phyloP scores from a whole-genome alignment of 345 rosid species.

The Hibiscus trionum region DNA sequence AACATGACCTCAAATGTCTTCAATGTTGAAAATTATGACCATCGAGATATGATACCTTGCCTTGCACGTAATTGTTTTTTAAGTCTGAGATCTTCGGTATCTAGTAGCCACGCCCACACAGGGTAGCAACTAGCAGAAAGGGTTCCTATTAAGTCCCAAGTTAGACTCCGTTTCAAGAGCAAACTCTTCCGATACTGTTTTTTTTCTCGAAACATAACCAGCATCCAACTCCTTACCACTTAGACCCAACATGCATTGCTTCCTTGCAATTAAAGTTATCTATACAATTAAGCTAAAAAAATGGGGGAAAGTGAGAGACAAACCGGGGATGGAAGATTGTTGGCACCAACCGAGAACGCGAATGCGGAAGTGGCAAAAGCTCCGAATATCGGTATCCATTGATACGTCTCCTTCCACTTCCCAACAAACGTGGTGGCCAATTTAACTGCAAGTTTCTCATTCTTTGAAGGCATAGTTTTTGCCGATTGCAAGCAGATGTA shows the following conservation, averaged over 20 bases:
- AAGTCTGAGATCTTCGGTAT: no score
- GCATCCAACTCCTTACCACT: no score
- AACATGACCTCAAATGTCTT: background rate
- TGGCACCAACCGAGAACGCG: conserved; percentile 26
- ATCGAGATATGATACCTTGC: background rate
- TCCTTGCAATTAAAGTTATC: background rate
- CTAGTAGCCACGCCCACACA: no score
- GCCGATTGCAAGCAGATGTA: background rate
- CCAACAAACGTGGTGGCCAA: conserved; percentile 15
- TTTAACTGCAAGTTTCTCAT: conserved; percentile 11
- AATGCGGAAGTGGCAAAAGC: conserved; percentile 23
- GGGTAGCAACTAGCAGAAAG: no score
- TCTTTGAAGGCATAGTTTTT: conserved; percentile 6
- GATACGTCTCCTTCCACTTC: conserved; percentile 25
- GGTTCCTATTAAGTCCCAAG: no score
- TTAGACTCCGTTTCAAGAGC: no score
- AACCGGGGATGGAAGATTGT: conserved; percentile 29
- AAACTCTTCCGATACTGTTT: no score
- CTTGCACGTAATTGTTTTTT: background rate
- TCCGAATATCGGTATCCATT: conserved; percentile 25
- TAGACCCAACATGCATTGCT: background rate
- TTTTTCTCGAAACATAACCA: no score
- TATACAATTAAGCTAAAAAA: background rate
- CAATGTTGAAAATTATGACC: background rate
- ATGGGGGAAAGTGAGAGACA: background rate